Conservation (phyloP, 148 eudicot genomes). For the Nyssa sinensis region DNA sequence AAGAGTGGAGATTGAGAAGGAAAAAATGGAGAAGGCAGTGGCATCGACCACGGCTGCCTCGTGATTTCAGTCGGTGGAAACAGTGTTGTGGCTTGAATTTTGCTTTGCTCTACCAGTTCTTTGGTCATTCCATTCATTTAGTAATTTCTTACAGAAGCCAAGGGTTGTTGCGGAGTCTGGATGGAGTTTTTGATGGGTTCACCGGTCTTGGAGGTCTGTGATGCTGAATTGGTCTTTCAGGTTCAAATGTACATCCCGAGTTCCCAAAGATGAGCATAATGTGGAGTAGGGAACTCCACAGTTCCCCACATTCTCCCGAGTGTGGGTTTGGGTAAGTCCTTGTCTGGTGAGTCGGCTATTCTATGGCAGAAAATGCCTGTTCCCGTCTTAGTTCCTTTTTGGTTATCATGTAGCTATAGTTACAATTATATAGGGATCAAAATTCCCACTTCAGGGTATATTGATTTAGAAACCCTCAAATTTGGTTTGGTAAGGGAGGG, state of each 20-base stretch:
- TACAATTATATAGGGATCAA: neutral
- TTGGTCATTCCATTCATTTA: slow-evolving; percentile 13
- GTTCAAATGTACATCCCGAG: neutral
- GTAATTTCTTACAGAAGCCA: slow-evolving; percentile 18
- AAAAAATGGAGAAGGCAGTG: slow-evolving; percentile 71
- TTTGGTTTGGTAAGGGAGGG: neutral
- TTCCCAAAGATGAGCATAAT: neutral
- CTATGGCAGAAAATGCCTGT: slow-evolving; percentile 26
- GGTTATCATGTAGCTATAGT: too few species aligned
- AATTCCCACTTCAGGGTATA: slow-evolving; percentile 9
- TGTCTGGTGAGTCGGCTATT: slow-evolving; percentile 16
- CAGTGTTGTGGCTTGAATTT: neutral
- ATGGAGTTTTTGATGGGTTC: slow-evolving; percentile 22
- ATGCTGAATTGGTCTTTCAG: neutral
- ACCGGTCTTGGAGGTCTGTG: slow-evolving; percentile 13
- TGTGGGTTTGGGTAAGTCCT: slow-evolving; percentile 3
- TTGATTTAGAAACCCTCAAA: slow-evolving; percentile 11
- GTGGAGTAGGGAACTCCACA: slow-evolving; percentile 2
- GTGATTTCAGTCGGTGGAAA: slow-evolving; percentile 22
- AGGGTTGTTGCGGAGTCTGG: slow-evolving; percentile 1
- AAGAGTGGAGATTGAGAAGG: slow-evolving; percentile 80
- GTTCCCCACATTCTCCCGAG: neutral
- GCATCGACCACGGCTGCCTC: slow-evolving; percentile 41
- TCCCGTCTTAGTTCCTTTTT: slow-evolving; percentile 1
- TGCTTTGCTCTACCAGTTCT: slow-evolving; percentile 11